Evolutionary conservation across 257 asterid species (phyloP).

Genomic region (Lycium ferocissimum): DNA sequence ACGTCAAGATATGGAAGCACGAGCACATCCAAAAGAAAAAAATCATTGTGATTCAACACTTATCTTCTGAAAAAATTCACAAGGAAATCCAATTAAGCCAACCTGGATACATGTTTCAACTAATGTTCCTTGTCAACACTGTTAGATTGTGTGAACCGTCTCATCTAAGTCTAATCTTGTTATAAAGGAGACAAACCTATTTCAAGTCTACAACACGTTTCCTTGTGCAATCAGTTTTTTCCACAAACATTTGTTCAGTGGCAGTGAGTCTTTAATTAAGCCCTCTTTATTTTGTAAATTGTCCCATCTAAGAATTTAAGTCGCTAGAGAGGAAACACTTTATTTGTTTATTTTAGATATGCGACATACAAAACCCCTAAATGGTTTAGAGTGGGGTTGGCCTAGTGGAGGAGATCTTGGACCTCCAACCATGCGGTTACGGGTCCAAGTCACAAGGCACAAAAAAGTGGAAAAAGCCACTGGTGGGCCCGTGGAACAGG

Average conservation of each 20-base stretch:
- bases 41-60: background rate
- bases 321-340: background rate
- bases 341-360: background rate
- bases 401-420: background rate
- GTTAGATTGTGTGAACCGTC: background rate
- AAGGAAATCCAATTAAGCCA: background rate
- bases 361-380: background rate
- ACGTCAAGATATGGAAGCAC: slow-evolving; percentile 26
- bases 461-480: background rate
- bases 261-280: background rate
- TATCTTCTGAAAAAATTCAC: background rate
- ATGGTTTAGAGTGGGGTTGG: background rate
- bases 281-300: slow-evolving; percentile 1
- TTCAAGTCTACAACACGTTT: background rate
- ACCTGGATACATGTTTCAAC: slow-evolving; percentile 19
- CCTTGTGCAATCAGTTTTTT: background rate
- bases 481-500: background rate
- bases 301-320: background rate
- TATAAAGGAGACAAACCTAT: background rate
- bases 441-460: background rate
- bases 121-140: background rate
- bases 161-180: slow-evolving; percentile 14
- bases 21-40: background rate
- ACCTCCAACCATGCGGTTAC: background rate
- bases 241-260: background rate